A percentile compares a stretch with the other conserved stretches of the same genome.
Conservation (phyloP, 192 early-diverging fungal genomes). For the Coemansia sp. region DNA sequence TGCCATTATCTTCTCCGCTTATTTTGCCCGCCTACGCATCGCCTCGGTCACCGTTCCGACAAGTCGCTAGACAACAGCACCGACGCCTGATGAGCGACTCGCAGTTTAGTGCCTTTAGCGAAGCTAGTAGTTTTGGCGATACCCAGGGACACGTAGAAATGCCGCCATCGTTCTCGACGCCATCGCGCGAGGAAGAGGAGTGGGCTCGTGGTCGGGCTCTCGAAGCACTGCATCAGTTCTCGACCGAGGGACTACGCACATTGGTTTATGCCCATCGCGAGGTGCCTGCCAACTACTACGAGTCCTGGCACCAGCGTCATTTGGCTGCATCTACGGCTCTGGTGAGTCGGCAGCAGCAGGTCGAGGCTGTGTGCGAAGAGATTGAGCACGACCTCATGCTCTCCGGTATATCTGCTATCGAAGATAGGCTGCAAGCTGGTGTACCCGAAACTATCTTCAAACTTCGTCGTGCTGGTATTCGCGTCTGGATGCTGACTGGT, state of each 20-base stretch:
- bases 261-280: conserved; percentile 73
- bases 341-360: conserved; percentile 58
- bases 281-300: conserved; percentile 65
- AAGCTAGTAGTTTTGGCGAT: conserved; percentile 43
- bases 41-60: conserved; percentile 10
- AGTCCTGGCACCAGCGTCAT: conserved; percentile 64
- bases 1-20: conserved; percentile 1
- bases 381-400: conserved; percentile 75
- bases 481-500: conserved; percentile 90
- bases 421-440: conserved; percentile 83
- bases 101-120: conserved; percentile 37
- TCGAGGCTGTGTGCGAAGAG: conserved; percentile 67
- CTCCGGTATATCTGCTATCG: conserved; percentile 85
- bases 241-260: conserved; percentile 80
- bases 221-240: conserved; percentile 68
- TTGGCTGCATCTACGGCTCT: conserved; percentile 70
- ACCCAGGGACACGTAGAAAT: conserved; percentile 35
- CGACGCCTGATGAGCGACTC: conserved; percentile 43
- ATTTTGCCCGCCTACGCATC: not conserved
- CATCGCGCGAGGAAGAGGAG: conserved; percentile 58
- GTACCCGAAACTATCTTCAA: conserved; percentile 83
- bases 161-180: conserved; percentile 27
- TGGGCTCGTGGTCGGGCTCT: conserved; percentile 63
- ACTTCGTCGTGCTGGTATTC: conserved; percentile 74
- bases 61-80: conserved; percentile 10